Evolutionary conservation across 768 basidiomycete genomes (phyloP), one percentile per base, ranked within the genome.

Genomic region (Lactarius quietus): DNA sequence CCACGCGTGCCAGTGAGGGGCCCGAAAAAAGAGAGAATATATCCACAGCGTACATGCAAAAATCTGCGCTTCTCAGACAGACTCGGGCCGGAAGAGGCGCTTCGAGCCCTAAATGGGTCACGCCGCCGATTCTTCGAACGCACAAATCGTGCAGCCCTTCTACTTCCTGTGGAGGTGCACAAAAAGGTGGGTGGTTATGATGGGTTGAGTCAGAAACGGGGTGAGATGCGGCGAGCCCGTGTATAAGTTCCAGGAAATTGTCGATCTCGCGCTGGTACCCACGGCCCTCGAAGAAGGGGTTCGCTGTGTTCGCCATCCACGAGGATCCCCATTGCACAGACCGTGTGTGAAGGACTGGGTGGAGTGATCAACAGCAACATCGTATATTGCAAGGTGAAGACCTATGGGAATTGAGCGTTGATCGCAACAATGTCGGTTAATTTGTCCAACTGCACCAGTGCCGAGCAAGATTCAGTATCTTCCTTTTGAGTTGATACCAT

Each of bases 241-340:
- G 92, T 90, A 93, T 97, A 51, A 97, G 76, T 76, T 98, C 95
- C 31, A 95, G 85, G 17, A 99, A 82, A 95, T 98, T 97, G 76
- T 98, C 96, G 64, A 98, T 97, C 80, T 99, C 96, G 64, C 96
- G 87, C 69, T 83, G 82, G 72, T 95, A 91, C 0, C 89, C 92
- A 14, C 95, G 85, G 2, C 96, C 95, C 73, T 92, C 90, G 15
- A 91, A 92, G 82, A 99, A 86, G 56, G 96, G 88, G 74, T 93
- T 85, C 96, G 98, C 98, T 93, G 98, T 97, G 78, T 98, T 96
- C 86, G 90, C 93, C 91, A 99, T 93, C 96, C 96, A 98, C 0
- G 93, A 96, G 3, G 96, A 98, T 39, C 95, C 73, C 94, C 92
- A 68, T 92, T 80, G 75, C 93, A 96, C 3, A 94, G 94, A 15